These are phyloP conservation scores for Thermomucor indicae-seudaticae DNA, from an alignment of 371 early-diverging fungal genomes.

Conservation along the genomic window DNA sequence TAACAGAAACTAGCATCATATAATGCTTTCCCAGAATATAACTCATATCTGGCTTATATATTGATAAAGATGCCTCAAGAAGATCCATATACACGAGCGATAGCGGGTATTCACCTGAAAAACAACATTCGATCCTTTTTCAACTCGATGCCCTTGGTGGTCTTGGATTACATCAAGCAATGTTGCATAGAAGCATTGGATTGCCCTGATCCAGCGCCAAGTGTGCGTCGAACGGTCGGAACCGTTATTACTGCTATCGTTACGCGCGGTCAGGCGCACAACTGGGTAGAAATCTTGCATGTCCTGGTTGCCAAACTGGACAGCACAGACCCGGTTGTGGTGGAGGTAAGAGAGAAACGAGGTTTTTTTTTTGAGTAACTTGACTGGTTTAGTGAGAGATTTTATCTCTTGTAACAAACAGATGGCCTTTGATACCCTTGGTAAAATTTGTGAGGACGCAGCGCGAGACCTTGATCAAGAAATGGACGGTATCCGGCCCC, in stretches of 20 bases:
- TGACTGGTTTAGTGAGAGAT: too few species aligned
- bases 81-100: slow-evolving; percentile 58
- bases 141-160: slow-evolving; percentile 46
- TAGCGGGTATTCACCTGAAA: slow-evolving; percentile 87
- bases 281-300: slow-evolving; percentile 79
- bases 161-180: slow-evolving; percentile 71
- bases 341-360: slow-evolving; percentile 60
- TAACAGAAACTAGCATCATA: slow-evolving; percentile 74
- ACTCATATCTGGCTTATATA: slow-evolving; percentile 83
- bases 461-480: slow-evolving; percentile 71
- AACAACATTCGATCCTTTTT: slow-evolving; percentile 70
- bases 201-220: slow-evolving; percentile 61
- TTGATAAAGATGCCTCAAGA: slow-evolving; percentile 61
- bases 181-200: slow-evolving; percentile 52
- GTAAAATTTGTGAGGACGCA: slow-evolving; percentile 91
- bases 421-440: slow-evolving; percentile 80
- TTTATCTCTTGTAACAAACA: slow-evolving; percentile 20
- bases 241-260: slow-evolving; percentile 82
- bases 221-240: slow-evolving; percentile 57
- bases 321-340: slow-evolving; percentile 53
- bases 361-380: too few species aligned
- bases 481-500: slow-evolving; percentile 60
- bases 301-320: slow-evolving; percentile 66
- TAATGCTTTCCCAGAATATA: slow-evolving; percentile 79
- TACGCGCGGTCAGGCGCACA: slow-evolving; percentile 57